Evolutionary conservation across 2,329 filamentous ascomycete species (phyloP), one percentile per base, ranked within the genome.

Genomic region (Ceratocystis albifundus): DNA sequence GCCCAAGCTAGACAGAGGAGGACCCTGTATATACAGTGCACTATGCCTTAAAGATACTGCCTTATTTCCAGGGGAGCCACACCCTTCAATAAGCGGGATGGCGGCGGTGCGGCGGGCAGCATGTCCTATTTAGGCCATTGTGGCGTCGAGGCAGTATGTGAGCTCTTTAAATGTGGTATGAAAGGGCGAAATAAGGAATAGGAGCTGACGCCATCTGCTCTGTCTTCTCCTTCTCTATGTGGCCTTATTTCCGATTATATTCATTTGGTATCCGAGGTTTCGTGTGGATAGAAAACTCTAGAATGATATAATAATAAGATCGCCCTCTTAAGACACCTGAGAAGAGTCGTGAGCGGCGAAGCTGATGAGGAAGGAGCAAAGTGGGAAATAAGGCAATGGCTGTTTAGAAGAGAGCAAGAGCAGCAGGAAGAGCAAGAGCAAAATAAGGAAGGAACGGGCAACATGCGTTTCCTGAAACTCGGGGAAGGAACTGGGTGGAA

Each of bases 401-500:
- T 50, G 17, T 20, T 7, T 17, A 12, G 10, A 25, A 22, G 5
- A 50, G 36, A 20, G 10, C 12, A 46, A 10, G 36, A 22, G 12
- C 4, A 12, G 45, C n/a, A n/a, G n/a, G n/a, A n/a, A n/a, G n/a
- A n/a, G n/a, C n/a, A n/a, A n/a, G n/a, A n/a, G n/a, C n/a, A 20
- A 62, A 62, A 62, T 25, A 62, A 22, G 22, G 22, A 62, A 41
- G 57, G 20, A 61, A 45, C 22, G 10, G 28, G 10, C 15, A 36
- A 62, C 30, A 44, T 25, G 20, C 59, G 20, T 44, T 62, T 62
- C 32, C 36, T 62, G 36, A 45, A 45, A 46, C 36, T 30, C 53
- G 53, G 22, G 53, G 53, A 57, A 57, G 53, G 53, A n/a, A n/a
- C n/a, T 57, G 53, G 53, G 50, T 55, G 6, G 53, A 57, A n/a